Base-by-base conservation (phyloP, 768 basidiomycete species). In the Rickenella mellea region DNA sequence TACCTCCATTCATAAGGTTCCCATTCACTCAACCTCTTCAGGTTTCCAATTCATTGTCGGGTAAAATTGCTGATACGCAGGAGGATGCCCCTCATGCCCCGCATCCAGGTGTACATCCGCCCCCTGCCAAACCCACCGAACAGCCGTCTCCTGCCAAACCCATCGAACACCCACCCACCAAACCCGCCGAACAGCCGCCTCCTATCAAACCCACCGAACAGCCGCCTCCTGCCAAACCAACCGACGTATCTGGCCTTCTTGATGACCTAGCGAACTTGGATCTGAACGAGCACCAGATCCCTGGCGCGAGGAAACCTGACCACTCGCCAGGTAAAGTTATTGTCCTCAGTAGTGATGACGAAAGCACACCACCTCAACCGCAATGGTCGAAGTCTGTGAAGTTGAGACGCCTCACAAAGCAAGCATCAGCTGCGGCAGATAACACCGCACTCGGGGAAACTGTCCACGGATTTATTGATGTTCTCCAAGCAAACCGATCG, bases 401-500 rank as follows among this genome's bases (percentile, higher is more conserved):
- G 37, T 63, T 88, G 24, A 53, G 60, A 41, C 67, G 64, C 48
- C 58, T 86, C 29, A 65, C 71, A 10, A 55, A 54, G 11, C 63
- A 62, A 24, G 63, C 69, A 15, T 55, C 61, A 5, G 59, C 60
- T 8, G 74, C 78, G 5, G 66, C 65, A 11, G 73, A 81, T 49
- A 84, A 83, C 47, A 47, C 44, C 5, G 57, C 62, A n/a, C 66
- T 88, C 27, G 66, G 79, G 7, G 56, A 58, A 36, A 55, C 75
- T 25, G 74, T 85, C 27, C 53, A 56, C 33, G 77, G 83, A 39
- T 87, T 85, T 52, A 62, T 71, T n/a, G 66, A 66, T 29, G 70
- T 77, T 30, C 61, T 86, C 56, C 71, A 79, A 56, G 71, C 70
- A 43, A 80, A 78, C 53, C 77, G 71, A 33, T 84, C 82, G 44